Base-by-base conservation (phyloP, 2,329 filamentous ascomycete species). In the Zasmidium cellare region DNA sequence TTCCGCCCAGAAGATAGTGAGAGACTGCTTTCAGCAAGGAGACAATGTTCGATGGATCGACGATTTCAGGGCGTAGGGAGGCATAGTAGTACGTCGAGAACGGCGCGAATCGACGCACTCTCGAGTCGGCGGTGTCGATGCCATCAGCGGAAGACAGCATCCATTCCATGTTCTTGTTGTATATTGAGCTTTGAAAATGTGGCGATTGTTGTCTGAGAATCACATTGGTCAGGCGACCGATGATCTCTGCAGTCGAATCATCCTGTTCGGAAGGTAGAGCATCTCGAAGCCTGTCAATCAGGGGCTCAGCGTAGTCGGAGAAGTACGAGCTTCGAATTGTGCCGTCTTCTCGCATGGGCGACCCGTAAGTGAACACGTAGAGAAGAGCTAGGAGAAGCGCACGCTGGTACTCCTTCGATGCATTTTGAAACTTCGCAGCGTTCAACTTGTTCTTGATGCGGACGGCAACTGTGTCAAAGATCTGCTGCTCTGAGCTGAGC, bases 371-470 rank as follows among this genome's bases (percentile, higher is more conserved):
- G 71, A 88, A 82, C 2, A 84, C 82, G 69, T 85, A 87, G 1
- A 87, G 75, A 49, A 87, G 76, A 1, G 85, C 86, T 22, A 84
- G 78, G 1, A 89, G 74, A 3, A 89, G 79, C 6, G 83, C 81
- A 20, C 78, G 76, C n/a, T 85, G 78, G 65, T 88, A 88, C 3
- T 74, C 73, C 6, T 78, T 75, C 12, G 80, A 77, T 2, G 80
- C 76, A 25, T 76, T 73, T 61, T 82, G 81, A 56, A 81, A 77
- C 24, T 86, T 76, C 38, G 86, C 77, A 16, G 82, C 72, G 51
- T 82, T 80, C 24, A 88, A 73, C 65, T 87, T 88, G 74, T 84
- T 87, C 69, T 87, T 82, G 24, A 89, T 73, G 25, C 85, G 78
- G 44, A 86, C 75, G 31, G 87, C 79, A 9, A 89, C 75, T 0